Base-by-base conservation (phyloP, 345 rosid species). In the Populus davidiana region DNA sequence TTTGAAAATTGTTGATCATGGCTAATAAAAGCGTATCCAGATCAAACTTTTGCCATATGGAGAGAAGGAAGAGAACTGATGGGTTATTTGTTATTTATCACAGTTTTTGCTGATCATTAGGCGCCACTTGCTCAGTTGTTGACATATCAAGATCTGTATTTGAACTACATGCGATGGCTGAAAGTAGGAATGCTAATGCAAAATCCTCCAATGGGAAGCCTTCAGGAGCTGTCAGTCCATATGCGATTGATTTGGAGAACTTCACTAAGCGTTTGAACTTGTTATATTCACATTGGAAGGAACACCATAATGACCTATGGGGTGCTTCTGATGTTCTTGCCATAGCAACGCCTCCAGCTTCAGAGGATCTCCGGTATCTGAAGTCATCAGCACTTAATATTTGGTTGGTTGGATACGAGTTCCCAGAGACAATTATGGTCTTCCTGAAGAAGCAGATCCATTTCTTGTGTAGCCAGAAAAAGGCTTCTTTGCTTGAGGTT, bases 331-430 rank as follows among this genome's bases (percentile, higher is more conserved):
- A 86, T 76, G 94, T 82, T 68, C 86, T 96, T 73, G 84, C 93
- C 0, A 74, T 96, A 73, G 93, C 97, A 75, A 89, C 99, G 0
- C 96, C 97, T 69, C 96, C 96, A 13, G 84, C 90, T 73, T 93
- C 98, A 2, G 96, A 93, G 71, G 98, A 96, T 77, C 75, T 96
- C 69, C 91, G 96, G 2, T 96, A 93, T 71, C 83, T 93, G 77
- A 93, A 96, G 73, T 96, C 99, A 1, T 93, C 98, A 0, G 97
- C 99, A 10, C 69, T 96, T 72, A 92, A 91, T 72, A 86, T 93
- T 50, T 96, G 99, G 98, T 86, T 96, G 87, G 84, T 96, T 61
- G 99, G 99, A 50, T 96, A 92, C 65, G 99, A 93, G 86, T 96
- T 96, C 79, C 99, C 98, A 1, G 98, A 93, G 87, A 93, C 99